A percentile compares a stretch with the other conserved stretches of the same genome.
phyloP scores from a whole-genome alignment of 192 early-diverging fungal genomes.

The Coemansia sp. region DNA sequence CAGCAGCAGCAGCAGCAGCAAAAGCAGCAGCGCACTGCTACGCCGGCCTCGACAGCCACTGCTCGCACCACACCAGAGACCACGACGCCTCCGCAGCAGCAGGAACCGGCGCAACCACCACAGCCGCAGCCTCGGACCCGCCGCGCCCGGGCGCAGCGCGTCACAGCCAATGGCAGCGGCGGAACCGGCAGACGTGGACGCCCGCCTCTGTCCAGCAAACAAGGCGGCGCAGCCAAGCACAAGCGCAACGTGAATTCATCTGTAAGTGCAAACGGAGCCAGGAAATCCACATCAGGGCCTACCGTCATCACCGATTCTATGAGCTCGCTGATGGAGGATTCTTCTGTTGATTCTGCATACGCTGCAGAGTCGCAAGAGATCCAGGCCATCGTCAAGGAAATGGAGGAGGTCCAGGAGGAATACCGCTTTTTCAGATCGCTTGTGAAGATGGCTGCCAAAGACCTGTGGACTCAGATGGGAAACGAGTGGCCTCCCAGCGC shows the following conservation, averaged over 20 bases:
- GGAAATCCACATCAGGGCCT: background rate
- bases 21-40: background rate
- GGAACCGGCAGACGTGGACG: conserved; percentile 18
- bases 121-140: conserved; percentile 8
- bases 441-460: conserved; percentile 37
- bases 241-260: background rate
- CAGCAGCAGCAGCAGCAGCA: conserved; percentile 4
- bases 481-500: conserved; percentile 48
- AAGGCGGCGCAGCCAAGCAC: conserved; percentile 4
- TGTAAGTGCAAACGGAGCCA: background rate
- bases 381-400: conserved; percentile 14
- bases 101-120: background rate
- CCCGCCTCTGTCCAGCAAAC: conserved; percentile 16
- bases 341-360: background rate
- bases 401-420: conserved; percentile 44
- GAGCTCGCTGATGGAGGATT: background rate
- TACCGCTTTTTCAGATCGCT: conserved; percentile 26
- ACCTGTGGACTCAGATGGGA: conserved; percentile 42
- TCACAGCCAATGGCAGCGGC: conserved; percentile 13
- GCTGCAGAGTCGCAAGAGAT: conserved; percentile 9
- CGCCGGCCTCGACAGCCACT: conserved; percentile 17
- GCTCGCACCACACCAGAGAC: conserved; percentile 7
- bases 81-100: conserved; percentile 5
- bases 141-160: conserved; percentile 2
- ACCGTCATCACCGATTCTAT: conserved; percentile 4